A percentile compares a stretch with the other conserved stretches of the same genome.
phyloP scores from a whole-genome alignment of 2,329 filamentous ascomycete genomes.

The Ceratocystis variospora region DNA sequence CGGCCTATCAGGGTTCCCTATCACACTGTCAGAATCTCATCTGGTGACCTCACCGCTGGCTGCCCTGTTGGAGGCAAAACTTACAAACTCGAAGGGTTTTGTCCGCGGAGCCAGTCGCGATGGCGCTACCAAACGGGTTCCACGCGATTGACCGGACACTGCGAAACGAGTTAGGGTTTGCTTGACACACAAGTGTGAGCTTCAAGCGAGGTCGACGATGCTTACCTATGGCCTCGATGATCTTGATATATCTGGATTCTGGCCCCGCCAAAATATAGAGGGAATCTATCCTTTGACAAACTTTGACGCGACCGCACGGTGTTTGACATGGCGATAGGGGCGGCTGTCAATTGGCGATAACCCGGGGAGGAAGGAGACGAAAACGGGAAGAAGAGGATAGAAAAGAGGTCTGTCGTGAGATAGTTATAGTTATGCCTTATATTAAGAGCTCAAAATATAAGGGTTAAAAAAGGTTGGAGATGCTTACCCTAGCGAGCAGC shows the following conservation, averaged over 20 bases:
- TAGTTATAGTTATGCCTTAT: neutral
- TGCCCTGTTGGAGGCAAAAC: conserved; percentile 23
- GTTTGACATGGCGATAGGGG: conserved; percentile 8
- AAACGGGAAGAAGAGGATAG: neutral
- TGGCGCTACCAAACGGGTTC: conserved; percentile 71
- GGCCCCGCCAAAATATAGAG: conserved; percentile 49
- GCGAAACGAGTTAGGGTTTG: conserved; percentile 19
- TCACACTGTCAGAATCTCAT: neutral
- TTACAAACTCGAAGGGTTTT: conserved; percentile 59
- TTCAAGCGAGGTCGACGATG: conserved; percentile 34
- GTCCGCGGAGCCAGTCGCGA: conserved; percentile 62
- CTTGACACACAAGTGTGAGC: conserved; percentile 39
- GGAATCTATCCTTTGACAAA: conserved; percentile 57
- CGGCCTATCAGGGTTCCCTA: conserved; percentile 63
- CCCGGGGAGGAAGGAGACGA: neutral
- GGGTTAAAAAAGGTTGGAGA: neutral
- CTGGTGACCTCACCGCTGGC: no score
- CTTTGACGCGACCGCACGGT: conserved; percentile 29
- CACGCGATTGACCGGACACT: conserved; percentile 72
- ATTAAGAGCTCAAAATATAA: neutral
- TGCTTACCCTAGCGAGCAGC: neutral
- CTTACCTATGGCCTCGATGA: conserved; percentile 45
- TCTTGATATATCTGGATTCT: conserved; percentile 62
- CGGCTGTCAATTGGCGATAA: neutral
- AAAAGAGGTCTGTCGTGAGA: neutral